These are phyloP conservation scores for Chytridium lagenaria DNA, from an alignment of 371 early-diverging fungal genomes.

Conservation along the genomic window DNA sequence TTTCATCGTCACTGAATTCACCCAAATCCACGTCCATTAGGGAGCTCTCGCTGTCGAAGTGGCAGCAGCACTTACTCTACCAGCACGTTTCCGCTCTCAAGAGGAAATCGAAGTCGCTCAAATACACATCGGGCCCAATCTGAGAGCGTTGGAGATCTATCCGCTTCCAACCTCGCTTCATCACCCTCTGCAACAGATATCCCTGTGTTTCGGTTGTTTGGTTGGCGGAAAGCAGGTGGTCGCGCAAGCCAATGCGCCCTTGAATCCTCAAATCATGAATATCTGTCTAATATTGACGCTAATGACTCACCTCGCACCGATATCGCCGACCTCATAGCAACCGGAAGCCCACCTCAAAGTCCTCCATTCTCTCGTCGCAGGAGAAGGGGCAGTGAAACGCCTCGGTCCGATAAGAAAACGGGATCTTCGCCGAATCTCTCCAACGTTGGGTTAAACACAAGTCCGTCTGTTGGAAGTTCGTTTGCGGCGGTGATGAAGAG, in stretches of 20 bases:
- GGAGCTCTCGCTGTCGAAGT: slow-evolving; percentile 15
- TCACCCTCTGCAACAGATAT: not conserved
- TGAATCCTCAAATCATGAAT: too few species aligned
- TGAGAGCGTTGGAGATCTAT: too few species aligned
- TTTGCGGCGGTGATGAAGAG: too few species aligned
- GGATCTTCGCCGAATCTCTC: slow-evolving; percentile 12
- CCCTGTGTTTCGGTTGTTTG: not conserved
- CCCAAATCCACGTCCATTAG: slow-evolving; percentile 1
- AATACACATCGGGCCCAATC: not conserved
- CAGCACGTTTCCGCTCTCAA: not conserved
- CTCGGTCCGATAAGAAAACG: not conserved
- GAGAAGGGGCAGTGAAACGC: too few species aligned
- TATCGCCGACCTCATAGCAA: not conserved
- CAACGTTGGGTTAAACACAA: too few species aligned
- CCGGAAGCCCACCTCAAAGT: slow-evolving; percentile 14
- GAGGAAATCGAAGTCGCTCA: not conserved
- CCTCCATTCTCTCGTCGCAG: too few species aligned
- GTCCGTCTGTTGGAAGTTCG: too few species aligned
- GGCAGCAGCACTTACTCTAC: slow-evolving; percentile 1
- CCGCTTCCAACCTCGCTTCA: not conserved
- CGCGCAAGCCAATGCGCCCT: slow-evolving; percentile 18
- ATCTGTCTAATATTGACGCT: too few species aligned
- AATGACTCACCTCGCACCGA: too few species aligned
- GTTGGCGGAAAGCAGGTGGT: not conserved
- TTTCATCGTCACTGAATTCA: slow-evolving; percentile 3